Conservation (phyloP, 2,329 filamentous ascomycete species). For the Fusarium floridanum region DNA sequence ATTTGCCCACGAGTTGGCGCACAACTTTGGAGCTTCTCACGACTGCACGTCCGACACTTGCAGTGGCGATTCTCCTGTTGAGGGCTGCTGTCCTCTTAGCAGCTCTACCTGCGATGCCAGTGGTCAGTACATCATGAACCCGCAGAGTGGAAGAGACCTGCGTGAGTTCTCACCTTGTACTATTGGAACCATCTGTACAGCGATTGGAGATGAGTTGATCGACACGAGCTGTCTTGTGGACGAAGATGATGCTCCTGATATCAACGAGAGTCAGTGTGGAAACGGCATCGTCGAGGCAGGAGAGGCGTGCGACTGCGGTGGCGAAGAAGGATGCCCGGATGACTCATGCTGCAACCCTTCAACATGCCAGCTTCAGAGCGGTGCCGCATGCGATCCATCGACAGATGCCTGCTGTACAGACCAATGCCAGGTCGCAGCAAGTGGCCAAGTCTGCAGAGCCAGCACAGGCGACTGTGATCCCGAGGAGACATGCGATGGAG, state of each 20-base stretch:
- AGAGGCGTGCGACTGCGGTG: constrained; percentile 29
- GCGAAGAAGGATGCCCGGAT: not conserved
- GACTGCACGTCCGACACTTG: constrained; percentile 33
- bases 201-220: constrained; percentile 79
- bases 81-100: constrained; percentile 77
- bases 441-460: constrained; percentile 10
- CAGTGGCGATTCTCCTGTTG: not conserved
- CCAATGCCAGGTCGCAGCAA: constrained; percentile 13
- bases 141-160: constrained; percentile 77
- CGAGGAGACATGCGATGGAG: constrained; percentile 25
- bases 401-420: constrained; percentile 28
- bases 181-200: constrained; percentile 88
- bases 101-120: constrained; percentile 75
- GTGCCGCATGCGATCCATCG: constrained; percentile 21
- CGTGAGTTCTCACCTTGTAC: constrained; percentile 83
- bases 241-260: constrained; percentile 81
- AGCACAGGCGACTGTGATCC: constrained; percentile 23
- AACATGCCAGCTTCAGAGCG: constrained; percentile 19
- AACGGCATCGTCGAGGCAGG: constrained; percentile 64
- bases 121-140: constrained; percentile 88
- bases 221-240: constrained; percentile 78
- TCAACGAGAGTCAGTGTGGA: constrained; percentile 83
- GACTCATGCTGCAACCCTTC: constrained; percentile 28
- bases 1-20: constrained; percentile 88
- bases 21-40: constrained; percentile 55